Conservation (phyloP, 2,329 filamentous ascomycete genomes). For the Knufia fluminis region DNA sequence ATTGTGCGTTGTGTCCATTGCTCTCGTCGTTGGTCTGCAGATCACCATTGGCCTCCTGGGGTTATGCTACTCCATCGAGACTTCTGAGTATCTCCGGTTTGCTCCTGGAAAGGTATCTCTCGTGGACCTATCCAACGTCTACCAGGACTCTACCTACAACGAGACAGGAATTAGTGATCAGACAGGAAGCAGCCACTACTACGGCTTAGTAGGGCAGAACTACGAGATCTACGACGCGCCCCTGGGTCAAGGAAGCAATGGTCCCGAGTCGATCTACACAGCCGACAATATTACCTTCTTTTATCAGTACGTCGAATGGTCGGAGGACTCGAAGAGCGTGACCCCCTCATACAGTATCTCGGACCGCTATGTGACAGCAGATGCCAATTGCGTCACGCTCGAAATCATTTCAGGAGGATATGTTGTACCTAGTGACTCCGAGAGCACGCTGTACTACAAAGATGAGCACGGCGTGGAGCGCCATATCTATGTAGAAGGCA, state of each 20-base stretch:
- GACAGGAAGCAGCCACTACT: conserved; percentile 3
- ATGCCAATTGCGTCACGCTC: conserved; percentile 4
- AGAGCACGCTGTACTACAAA: background rate
- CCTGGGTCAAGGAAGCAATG: background rate
- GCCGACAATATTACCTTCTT: conserved; percentile 8
- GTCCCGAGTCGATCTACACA: conserved; percentile 4
- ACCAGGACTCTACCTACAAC: background rate
- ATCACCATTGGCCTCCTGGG: conserved; percentile 21
- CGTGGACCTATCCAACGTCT: conserved; percentile 8
- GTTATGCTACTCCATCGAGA: conserved; percentile 20
- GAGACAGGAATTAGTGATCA: background rate
- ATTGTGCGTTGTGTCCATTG: conserved; percentile 17
- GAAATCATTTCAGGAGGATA: conserved; percentile 2
- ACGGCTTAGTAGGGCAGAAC: conserved; percentile 5
- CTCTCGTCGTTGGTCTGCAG: conserved; percentile 16
- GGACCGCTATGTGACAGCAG: background rate
- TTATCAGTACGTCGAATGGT: conserved; percentile 4
- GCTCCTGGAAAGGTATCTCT: conserved; percentile 5
- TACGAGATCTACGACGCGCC: background rate
- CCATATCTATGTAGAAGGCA: background rate
- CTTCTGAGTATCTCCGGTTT: conserved; percentile 7
- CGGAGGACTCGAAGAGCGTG: background rate
- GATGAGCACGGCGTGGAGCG: background rate
- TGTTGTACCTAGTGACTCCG: background rate
- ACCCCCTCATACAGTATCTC: background rate